Percentiles rank a stretch among this genome's conserved stretches.
These are phyloP conservation scores for Monosporascus sp. DNA, from an alignment of 2,329 filamentous ascomycete species.

Conservation along the genomic window DNA sequence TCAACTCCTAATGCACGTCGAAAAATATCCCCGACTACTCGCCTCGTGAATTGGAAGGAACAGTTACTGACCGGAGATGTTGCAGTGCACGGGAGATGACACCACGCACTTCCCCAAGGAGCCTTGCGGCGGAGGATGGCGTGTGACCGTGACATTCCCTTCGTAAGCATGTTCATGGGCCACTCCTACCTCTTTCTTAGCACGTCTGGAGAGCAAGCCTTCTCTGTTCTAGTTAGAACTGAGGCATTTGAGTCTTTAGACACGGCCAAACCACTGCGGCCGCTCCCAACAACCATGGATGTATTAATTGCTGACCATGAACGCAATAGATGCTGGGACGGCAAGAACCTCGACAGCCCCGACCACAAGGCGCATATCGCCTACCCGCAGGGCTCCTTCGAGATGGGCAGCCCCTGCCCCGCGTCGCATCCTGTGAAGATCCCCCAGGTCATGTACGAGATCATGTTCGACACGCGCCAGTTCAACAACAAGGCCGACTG, in stretches of 20 bases:
- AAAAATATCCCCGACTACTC: too few relatives aligned
- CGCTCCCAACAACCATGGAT: too few relatives aligned
- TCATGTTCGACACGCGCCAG: conserved; percentile 33
- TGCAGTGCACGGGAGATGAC: conserved; percentile 21
- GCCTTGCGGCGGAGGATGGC: conserved; percentile 22
- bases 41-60: too few relatives aligned
- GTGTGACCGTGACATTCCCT: conserved; percentile 25
- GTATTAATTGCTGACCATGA: too few relatives aligned
- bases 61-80: too few relatives aligned
- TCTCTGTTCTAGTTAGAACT: not conserved
- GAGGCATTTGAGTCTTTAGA: not conserved
- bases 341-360: conserved; percentile 25
- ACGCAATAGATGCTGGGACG: conserved; percentile 24
- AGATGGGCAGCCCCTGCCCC: conserved; percentile 22
- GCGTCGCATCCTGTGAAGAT: conserved; percentile 26
- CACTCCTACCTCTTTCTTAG: too few relatives aligned
- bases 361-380: conserved; percentile 28
- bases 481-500: conserved; percentile 29
- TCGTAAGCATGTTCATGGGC: not conserved
- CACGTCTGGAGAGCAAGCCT: too few relatives aligned
- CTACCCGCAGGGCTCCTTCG: conserved; percentile 25
- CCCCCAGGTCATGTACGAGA: conserved; percentile 37
- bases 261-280: too few relatives aligned
- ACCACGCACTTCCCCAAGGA: conserved; percentile 21
- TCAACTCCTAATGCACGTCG: too few relatives aligned